A percentile compares a stretch with the other conserved stretches of the same genome.
phyloP scores from a whole-genome alignment of 2,329 filamentous ascomycete species.

The Pleomassaria siparia region DNA sequence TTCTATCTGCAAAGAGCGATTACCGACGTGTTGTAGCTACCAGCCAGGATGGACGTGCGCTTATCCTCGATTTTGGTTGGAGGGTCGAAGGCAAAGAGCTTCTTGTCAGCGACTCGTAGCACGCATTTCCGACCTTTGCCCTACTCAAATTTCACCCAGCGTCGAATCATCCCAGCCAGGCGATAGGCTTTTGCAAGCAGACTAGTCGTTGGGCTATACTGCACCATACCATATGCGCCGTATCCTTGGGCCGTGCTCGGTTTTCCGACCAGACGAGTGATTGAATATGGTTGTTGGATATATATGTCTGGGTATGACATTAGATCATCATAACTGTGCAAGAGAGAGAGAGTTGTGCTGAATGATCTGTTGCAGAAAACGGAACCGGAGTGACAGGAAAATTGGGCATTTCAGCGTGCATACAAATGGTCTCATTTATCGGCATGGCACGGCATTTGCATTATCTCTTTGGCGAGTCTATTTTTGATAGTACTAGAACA shows the following conservation, averaged over 20 bases:
- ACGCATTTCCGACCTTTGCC: background rate
- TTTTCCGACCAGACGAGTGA: background rate
- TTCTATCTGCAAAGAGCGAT: slow-evolving; percentile 92
- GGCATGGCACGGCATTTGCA: too few relatives aligned
- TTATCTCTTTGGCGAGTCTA: too few relatives aligned
- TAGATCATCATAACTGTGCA: background rate
- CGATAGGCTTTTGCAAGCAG: too few relatives aligned
- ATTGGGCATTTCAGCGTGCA: background rate
- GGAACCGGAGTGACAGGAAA: too few relatives aligned
- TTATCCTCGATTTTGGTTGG: slow-evolving; percentile 90
- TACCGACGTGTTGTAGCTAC: slow-evolving; percentile 93
- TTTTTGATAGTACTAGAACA: too few relatives aligned
- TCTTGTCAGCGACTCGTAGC: background rate
- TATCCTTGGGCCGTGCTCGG: too few relatives aligned
- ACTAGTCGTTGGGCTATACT: too few relatives aligned
- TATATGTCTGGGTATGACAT: background rate
- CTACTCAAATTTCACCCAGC: too few relatives aligned
- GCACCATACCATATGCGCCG: too few relatives aligned
- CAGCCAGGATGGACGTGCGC: slow-evolving; percentile 87
- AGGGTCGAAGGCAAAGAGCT: slow-evolving; percentile 36
- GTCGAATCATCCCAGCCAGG: too few relatives aligned
- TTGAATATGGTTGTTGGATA: background rate
- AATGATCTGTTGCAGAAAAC: too few relatives aligned
- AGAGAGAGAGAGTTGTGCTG: background rate
- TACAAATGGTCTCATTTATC: too few relatives aligned